Base-by-base conservation (phyloP, 768 basidiomycete genomes). In the Udeniomyces megalosporus region DNA sequence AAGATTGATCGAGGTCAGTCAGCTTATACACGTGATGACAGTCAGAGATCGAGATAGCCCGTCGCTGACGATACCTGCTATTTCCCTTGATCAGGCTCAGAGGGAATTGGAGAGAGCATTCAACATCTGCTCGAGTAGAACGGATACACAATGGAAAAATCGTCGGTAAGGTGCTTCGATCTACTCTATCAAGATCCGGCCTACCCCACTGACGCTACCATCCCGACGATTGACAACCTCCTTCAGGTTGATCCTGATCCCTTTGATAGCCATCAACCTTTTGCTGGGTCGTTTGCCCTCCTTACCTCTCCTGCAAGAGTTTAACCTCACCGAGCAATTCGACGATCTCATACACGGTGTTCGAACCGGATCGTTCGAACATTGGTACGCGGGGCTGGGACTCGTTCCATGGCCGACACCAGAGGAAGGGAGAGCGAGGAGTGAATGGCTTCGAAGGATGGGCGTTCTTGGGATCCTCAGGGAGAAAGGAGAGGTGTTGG, bases 401-500 rank as follows among this genome's bases (percentile, higher is more conserved):
- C 38, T 57, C 28, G 44, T 42, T 34, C 35, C 6, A n/a, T 45
- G 26, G 51, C 54, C 1, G 20, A 20, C 12, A 42, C 46, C 15
- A 52, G 34, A 22, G 62, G 58, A 14, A 28, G 56, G 32, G 51
- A 52, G 34, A 22, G 62, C 58, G n/a, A 28, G 56, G 32, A 49
- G 48, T n/a, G 63, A 65, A 45, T 60, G 45, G 51, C 60, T 60
- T 26, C 24, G 58, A 34, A 34, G 12, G 58, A 35, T 50, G 28
- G 53, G 53, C 2, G 32, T 65, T 10, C 35, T 59, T 12, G 63
- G 63, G 3, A 34, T 65, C 15, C 32, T 65, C 46, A 50, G 47
- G n/a, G 63, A 65, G 58, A 65, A 65, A 45, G 63, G 63, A 20
- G 58, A 48, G 28, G 51, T 65, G n/a, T 45, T 65, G 12, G 58